Evolutionary conservation across 2,329 filamentous ascomycete genomes (phyloP), one percentile per base, ranked within the genome.

Genomic region (Diaporthe amygdali): DNA sequence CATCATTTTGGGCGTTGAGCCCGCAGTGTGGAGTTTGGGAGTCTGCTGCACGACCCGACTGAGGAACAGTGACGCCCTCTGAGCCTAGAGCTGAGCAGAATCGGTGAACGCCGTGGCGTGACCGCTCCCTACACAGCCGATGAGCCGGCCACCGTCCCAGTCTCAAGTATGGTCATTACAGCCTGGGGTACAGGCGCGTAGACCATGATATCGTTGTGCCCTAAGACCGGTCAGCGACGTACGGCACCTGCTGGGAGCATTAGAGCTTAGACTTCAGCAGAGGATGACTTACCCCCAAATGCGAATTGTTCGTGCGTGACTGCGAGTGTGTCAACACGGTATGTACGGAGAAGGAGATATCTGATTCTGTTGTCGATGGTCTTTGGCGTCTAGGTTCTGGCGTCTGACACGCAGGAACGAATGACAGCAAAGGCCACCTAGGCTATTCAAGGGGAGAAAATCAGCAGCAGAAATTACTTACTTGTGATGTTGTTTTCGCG

Each of bases 171-270:
- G 64, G 37, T 59, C 83, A 91, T 86, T 0, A 93, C 86, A 2
- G 91, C 92, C 47, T 93, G 81, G 10, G 87, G 80, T 20, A 94
- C 88, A 5, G 90, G 87, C 1, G 90, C 86, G 77, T 89, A 92
- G 8, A 88, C 88, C 79, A 93, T 87, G 47, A 95, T 86, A 64
- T 88, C 84, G 77, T 94, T 94, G 78, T 95, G 93, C 7, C 90
- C 91, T 93, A 69, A 41, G 44, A 22, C 20, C n/a, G 8, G 68
- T 72, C 55, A 70, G 68, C 20, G 5, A 63, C 4, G 14, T 14
- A 64, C 12, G 14, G 4, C 4, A 14, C 25, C 41, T 9, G 3
- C 2, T 5, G 15, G 10, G 63, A 15, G 37, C 9, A 49, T 34
- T 3, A 15, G 37, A 27, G 8, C 14, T n/a, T 4, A 3, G 12